These are phyloP conservation scores for Leccinum solheimii DNA, from an alignment of 1,284 basidiomycete species.

Conservation along the genomic window DNA sequence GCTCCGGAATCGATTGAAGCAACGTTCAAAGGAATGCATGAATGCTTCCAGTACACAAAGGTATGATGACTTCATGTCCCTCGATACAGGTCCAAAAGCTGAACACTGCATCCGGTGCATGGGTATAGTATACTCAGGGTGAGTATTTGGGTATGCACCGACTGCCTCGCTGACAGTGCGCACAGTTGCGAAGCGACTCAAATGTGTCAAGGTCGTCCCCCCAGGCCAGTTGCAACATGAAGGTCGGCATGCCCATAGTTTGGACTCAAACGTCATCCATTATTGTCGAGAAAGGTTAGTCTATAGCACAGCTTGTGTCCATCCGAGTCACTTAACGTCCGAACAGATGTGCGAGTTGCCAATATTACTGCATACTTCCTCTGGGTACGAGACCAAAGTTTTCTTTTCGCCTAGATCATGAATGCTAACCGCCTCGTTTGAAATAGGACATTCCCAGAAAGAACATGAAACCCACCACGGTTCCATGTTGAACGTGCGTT, in stretches of 20 bases:
- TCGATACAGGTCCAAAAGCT: not conserved
- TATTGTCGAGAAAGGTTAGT: conserved; percentile 50
- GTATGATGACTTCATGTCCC: conserved; percentile 26
- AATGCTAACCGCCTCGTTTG: not conserved
- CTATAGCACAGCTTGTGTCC: not conserved
- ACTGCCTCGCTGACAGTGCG: not conserved
- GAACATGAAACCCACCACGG: conserved; percentile 63
- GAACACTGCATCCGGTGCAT: not conserved
- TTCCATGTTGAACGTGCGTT: conserved; percentile 56
- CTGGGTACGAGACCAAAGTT: conserved; percentile 38
- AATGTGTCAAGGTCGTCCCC: conserved; percentile 47
- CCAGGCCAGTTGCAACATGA: conserved; percentile 41
- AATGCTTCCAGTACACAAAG: conserved; percentile 49
- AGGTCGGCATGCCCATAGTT: conserved; percentile 49
- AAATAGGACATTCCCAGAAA: conserved; percentile 53
- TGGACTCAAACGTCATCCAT: conserved; percentile 42
- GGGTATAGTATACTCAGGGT: conserved; percentile 29
- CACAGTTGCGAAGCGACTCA: conserved; percentile 48
- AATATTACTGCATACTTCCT: conserved; percentile 57
- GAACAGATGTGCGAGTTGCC: conserved; percentile 50
- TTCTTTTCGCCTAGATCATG: not conserved
- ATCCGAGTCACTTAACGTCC: conserved; percentile 1
- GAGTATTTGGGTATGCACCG: not conserved
- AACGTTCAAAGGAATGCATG: conserved; percentile 49
- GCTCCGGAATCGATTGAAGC: conserved; percentile 55